A percentile compares a stretch with the other conserved stretches of the same genome.
These are phyloP conservation scores for Rhizophora apiculata DNA, from an alignment of 345 rosid genomes.

Conservation along the genomic window DNA sequence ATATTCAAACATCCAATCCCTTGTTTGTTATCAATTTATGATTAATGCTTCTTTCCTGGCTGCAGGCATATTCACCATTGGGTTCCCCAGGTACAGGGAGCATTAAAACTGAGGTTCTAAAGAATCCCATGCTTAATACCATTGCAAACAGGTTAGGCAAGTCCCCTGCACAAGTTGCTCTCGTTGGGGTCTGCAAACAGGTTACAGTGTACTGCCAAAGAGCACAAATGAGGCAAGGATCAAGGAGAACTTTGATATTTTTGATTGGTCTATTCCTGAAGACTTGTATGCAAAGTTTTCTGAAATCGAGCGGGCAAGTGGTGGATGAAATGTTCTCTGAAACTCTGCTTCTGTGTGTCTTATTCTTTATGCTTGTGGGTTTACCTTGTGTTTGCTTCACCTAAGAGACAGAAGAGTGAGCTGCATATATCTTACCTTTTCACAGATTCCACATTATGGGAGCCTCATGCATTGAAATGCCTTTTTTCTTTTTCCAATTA, in stretches of 20 bases:
- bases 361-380: too few species aligned
- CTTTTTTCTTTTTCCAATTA: too few species aligned
- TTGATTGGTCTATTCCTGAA: constrained; percentile 63
- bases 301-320: constrained; percentile 6
- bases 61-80: constrained; percentile 43
- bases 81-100: constrained; percentile 63
- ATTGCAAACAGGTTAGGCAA: constrained; percentile 63
- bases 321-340: too few species aligned
- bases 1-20: too few species aligned
- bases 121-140: constrained; percentile 35
- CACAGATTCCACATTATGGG: too few species aligned
- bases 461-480: too few species aligned
- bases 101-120: constrained; percentile 49
- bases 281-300: constrained; percentile 44
- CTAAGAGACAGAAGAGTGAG: too few species aligned
- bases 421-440: too few species aligned
- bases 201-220: constrained; percentile 74
- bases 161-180: constrained; percentile 70
- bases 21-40: neutral
- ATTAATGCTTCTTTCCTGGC: neutral
- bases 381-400: too few species aligned
- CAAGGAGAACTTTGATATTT: constrained; percentile 65
- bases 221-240: constrained; percentile 62
- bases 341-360: neutral
- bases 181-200: constrained; percentile 86